Percentiles rank a stretch among this genome's conserved stretches.
These are phyloP conservation scores for Fraxinus americana DNA, from an alignment of 257 asterid genomes.

Conservation along the genomic window DNA sequence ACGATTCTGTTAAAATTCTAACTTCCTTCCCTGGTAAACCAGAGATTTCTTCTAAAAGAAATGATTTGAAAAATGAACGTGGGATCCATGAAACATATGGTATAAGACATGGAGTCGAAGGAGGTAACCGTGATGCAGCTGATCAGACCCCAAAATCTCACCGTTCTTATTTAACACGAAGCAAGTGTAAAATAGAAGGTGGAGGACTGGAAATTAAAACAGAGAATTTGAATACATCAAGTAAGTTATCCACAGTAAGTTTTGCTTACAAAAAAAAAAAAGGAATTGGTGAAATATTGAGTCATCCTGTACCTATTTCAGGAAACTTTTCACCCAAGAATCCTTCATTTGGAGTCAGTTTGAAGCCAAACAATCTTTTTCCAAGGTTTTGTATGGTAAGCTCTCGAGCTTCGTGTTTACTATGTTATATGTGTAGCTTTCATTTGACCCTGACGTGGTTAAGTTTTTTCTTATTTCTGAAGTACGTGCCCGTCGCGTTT, in stretches of 20 bases:
- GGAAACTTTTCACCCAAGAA: background rate
- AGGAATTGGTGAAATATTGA: background rate
- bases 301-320: background rate
- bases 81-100: no score
- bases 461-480: background rate
- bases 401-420: background rate
- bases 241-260: background rate
- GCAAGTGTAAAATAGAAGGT: background rate
- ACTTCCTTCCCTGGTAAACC: background rate
- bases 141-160: background rate
- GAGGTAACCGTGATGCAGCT: background rate
- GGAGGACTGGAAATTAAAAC: background rate
- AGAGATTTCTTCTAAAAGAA: background rate
- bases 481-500: background rate
- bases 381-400: constrained; percentile 19
- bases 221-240: background rate
- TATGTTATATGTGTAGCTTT: background rate
- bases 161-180: background rate
- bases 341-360: background rate
- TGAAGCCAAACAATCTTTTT: background rate
- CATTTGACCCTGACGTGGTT: background rate
- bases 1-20: constrained; percentile 3
- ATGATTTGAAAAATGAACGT: no score
- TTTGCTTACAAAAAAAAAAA: no score
- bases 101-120: no score